Conservation (phyloP, 2,329 filamentous ascomycete genomes). For the Alternaria ethzedia region DNA sequence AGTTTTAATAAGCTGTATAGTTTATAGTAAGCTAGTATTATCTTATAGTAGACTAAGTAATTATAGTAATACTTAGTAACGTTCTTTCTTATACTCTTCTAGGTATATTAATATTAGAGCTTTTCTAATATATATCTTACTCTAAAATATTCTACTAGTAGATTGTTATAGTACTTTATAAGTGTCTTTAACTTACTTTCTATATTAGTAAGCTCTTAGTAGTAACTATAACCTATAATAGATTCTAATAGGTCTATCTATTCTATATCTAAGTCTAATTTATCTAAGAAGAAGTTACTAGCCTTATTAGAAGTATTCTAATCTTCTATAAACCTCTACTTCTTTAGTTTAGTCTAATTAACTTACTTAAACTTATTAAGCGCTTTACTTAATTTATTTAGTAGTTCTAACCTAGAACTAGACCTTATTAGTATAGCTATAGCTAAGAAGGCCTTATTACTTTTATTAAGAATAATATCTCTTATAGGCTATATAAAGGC, state of each 20-base stretch:
- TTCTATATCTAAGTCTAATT: neutral
- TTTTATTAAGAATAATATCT: neutral
- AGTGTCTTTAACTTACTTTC: neutral
- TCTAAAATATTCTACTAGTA: neutral
- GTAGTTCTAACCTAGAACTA: neutral
- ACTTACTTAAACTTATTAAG: neutral
- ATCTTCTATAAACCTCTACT: neutral
- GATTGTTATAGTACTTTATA: neutral
- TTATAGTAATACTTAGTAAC: neutral
- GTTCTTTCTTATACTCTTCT: neutral
- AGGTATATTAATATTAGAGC: neutral
- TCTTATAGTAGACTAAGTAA: neutral
- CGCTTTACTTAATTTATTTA: neutral
- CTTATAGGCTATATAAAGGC: neutral
- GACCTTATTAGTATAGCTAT: neutral
- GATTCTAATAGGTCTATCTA: neutral
- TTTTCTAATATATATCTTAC: neutral
- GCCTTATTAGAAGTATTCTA: neutral
- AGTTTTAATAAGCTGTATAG: neutral
- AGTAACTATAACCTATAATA: neutral
- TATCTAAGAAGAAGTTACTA: too few relatives aligned
- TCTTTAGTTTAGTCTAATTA: neutral
- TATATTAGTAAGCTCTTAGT: neutral
- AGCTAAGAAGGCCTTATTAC: neutral
- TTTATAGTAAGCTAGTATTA: neutral